phyloP scores from a whole-genome alignment of 192 early-diverging fungal species.

The Backusella parvicylindrica region DNA sequence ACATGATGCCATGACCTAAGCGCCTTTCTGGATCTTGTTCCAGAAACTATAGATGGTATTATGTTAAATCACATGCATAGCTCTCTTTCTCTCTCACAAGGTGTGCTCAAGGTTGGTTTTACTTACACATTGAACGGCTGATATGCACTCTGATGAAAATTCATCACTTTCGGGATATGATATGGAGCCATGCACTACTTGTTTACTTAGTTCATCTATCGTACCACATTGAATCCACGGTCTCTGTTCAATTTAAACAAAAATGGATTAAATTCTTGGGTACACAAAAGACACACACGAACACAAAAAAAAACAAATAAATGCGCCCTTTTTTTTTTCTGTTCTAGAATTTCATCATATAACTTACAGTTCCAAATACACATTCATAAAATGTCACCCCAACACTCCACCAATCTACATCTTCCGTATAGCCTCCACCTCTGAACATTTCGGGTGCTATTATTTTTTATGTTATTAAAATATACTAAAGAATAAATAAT shows the following conservation, averaged over 20 bases:
- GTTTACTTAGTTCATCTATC: constrained; percentile 54
- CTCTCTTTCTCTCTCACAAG: background rate
- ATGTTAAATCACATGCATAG: background rate
- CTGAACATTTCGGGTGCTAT: constrained; percentile 69
- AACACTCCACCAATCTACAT: constrained; percentile 95
- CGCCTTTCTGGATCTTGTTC: constrained; percentile 47
- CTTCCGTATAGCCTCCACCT: constrained; percentile 69
- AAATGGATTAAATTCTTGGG: background rate
- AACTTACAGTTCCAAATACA: constrained; percentile 66
- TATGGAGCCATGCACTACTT: constrained; percentile 61
- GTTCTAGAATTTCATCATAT: no score
- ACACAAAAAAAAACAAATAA: background rate
- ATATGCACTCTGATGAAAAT: constrained; percentile 59
- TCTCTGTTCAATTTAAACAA: constrained; percentile 17
- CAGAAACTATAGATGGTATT: constrained; percentile 41
- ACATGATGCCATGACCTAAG: constrained; percentile 41
- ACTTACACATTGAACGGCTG: constrained; percentile 66
- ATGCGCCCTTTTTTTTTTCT: background rate
- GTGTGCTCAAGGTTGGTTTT: background rate
- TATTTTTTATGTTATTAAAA: background rate
- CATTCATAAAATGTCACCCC: constrained; percentile 91
- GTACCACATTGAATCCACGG: constrained; percentile 63
- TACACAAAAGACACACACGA: background rate
- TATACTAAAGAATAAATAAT: background rate
- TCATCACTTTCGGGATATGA: constrained; percentile 52